A percentile compares a stretch with the other conserved stretches of the same genome.
Evolutionary conservation across 306 rosid species (phyloP).

Genomic region (Rosa rugosa): DNA sequence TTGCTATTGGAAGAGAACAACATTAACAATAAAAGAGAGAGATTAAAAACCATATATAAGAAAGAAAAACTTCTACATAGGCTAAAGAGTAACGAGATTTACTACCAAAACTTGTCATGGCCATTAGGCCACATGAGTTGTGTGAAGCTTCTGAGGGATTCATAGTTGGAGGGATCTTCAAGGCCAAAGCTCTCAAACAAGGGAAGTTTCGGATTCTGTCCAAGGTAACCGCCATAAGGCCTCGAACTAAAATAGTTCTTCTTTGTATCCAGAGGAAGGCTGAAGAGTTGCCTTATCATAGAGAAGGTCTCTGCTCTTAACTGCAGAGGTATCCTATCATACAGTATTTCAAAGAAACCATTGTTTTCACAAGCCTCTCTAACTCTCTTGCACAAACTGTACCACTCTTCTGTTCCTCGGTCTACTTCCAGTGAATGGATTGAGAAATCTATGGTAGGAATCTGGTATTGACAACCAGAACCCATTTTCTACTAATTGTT

Average conservation of each 20-base stretch:
- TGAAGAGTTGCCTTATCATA: neutral
- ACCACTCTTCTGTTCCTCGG: conserved; percentile 33
- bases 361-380: conserved; percentile 45
- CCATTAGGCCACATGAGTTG: neutral
- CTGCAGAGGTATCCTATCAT: neutral
- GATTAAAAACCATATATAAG: too few relatives aligned
- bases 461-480: neutral
- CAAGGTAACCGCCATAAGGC: neutral
- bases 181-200: conserved; percentile 14
- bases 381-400: conserved; percentile 35
- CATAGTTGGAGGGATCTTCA: conserved; percentile 9
- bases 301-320: conserved; percentile 7
- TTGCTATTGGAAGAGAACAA: neutral
- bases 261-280: conserved; percentile 8
- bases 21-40: neutral
- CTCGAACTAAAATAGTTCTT: neutral
- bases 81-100: neutral
- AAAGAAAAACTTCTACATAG: neutral
- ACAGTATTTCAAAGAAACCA: conserved; percentile 12
- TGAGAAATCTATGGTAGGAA: neutral
- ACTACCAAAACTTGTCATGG: conserved; percentile 12
- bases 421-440: neutral
- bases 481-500: neutral
- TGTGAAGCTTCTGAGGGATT: neutral
- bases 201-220: neutral